Conservation (phyloP, 2,329 filamentous ascomycete species). For the Paraphaeosphaeria sporulosa region DNA sequence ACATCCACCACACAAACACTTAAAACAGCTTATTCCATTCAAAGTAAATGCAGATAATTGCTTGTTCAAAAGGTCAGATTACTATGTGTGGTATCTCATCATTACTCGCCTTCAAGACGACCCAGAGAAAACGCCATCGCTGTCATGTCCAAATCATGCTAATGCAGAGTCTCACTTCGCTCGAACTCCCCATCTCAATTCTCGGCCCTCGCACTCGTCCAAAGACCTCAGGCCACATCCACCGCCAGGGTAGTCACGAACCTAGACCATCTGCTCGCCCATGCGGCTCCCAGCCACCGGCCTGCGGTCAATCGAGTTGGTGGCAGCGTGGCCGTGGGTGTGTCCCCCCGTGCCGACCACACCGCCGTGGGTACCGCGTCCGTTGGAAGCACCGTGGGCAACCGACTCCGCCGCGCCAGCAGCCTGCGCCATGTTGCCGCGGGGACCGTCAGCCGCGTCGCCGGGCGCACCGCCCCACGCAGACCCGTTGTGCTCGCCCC, state of each 20-base stretch:
- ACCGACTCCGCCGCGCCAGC: conserved; percentile 23
- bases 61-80: background rate
- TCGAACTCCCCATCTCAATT: background rate
- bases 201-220: background rate
- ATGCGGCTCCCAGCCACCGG: conserved; percentile 35
- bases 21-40: too few relatives aligned
- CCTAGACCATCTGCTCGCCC: conserved; percentile 40
- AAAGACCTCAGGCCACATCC: background rate
- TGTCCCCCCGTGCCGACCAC: conserved; percentile 25
- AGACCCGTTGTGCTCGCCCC: conserved; percentile 58
- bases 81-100: conserved; percentile 8
- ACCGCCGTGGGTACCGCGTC: conserved; percentile 30
- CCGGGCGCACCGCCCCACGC: conserved; percentile 53
- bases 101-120: background rate
- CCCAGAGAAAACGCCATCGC: conserved; percentile 7
- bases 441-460: conserved; percentile 50
- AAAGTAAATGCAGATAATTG: too few relatives aligned
- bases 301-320: conserved; percentile 39
- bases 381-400: conserved; percentile 36
- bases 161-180: background rate
- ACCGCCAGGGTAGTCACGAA: too few relatives aligned
- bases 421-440: conserved; percentile 39
- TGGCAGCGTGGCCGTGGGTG: conserved; percentile 18
- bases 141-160: background rate
- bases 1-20: too few relatives aligned